These are phyloP conservation scores for Marasmius tenuissimus DNA, from an alignment of 1,284 basidiomycete genomes.

Conservation along the genomic window DNA sequence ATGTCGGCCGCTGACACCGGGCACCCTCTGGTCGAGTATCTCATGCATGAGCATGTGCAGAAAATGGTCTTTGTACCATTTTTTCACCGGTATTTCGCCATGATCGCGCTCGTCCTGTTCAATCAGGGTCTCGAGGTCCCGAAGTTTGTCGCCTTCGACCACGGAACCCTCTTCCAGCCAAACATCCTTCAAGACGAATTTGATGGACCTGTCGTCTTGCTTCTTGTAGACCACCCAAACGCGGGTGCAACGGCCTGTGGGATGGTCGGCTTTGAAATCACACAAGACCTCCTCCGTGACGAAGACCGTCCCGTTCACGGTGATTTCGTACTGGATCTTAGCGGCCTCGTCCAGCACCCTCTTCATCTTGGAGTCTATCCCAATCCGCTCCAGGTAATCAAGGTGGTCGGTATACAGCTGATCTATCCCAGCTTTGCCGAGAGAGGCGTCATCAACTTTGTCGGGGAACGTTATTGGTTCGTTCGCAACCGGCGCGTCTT, in stretches of 20 bases:
- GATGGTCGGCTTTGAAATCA: neutral
- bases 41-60: neutral
- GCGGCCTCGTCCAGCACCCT: neutral
- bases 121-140: too few species aligned
- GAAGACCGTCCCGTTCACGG: neutral
- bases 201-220: neutral
- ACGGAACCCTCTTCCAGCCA: neutral
- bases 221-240: neutral
- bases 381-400: neutral
- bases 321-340: neutral
- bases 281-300: neutral
- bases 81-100: too few species aligned
- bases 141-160: neutral
- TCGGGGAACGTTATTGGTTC: neutral
- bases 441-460: neutral
- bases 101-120: too few species aligned
- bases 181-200: slow-evolving; percentile 3
- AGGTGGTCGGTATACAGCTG: neutral
- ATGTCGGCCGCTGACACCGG: neutral
- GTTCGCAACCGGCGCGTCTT: too few species aligned
- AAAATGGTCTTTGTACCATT: neutral
- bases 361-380: neutral
- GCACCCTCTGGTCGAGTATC: neutral
- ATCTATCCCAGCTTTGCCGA: neutral
- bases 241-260: neutral